Evolutionary conservation across 2,329 filamentous ascomycete genomes (phyloP), one percentile per base, ranked within the genome.

Genomic region (Teratosphaeria viscida): DNA sequence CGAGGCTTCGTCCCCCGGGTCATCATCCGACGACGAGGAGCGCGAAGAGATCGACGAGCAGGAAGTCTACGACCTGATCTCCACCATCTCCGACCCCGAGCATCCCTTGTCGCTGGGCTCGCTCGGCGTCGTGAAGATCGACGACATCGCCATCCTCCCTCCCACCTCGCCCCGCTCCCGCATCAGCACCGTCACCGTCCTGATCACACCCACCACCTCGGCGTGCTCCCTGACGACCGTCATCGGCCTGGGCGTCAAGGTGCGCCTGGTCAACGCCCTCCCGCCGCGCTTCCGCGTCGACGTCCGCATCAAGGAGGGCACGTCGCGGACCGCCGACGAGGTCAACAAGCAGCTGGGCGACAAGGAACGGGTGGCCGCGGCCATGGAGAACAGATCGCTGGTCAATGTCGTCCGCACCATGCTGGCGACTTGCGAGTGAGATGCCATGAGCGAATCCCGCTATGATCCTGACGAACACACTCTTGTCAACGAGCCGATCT

Each of bases 161-260:
- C 82, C 87, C 6, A 81, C 86, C n/a, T 82, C 82, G 39, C 77
- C 78, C 62, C 78, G 78, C 79, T 76, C 85, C 70, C 71, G 82
- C 82, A 77, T 91, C 79, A 76, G 86, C 79, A 85, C 82, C 47
- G 90, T 97, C 39, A 82, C 87, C 2, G 90, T 99, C 52, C 84
- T 95, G 69, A 87, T 99, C 66, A 99, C 94, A 11, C 94, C 94
- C 10, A 99, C 94, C 29, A 94, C 97, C 70, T 95, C 92, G 16
- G 94, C 97, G 75, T 99, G 94, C 78, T 95, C 90, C 56, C 83
- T 99, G 49, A 94, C 94, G 35, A 99, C 94, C 0, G 91, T 99
- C 61, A 96, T 99, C 68, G 94, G 94, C 0, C 81, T 99, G 16
- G 94, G 92, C 14, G 90, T 99, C 26, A 85, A 94, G 53, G 92